phyloP scores from a whole-genome alignment of 768 basidiomycete genomes.

The Neoboletus subvelutipes region DNA sequence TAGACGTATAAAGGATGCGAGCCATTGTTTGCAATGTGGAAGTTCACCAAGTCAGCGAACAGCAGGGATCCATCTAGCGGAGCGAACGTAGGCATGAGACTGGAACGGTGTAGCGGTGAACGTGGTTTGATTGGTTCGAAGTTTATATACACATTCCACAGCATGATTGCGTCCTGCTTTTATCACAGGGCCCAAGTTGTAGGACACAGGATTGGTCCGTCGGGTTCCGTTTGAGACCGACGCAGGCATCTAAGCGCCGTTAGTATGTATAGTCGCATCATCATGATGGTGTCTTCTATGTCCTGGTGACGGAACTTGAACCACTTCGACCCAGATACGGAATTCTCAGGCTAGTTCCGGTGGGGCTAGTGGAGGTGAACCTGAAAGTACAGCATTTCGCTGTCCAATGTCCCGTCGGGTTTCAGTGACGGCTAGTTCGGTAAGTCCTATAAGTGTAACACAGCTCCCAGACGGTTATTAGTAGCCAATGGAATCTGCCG shows the following conservation, averaged over 20 bases:
- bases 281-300: not conserved
- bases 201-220: not conserved
- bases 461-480: no score
- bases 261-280: not conserved
- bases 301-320: not conserved
- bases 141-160: not conserved
- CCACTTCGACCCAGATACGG: not conserved
- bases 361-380: not conserved
- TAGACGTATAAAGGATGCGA: constrained; percentile 17
- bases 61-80: constrained; percentile 21
- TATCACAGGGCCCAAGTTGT: not conserved
- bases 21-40: constrained; percentile 21
- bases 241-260: not conserved
- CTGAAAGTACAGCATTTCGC: no score
- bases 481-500: no score
- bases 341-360: not conserved
- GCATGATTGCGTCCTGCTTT: not conserved
- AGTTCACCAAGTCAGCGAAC: constrained; percentile 24
- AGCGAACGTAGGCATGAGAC: constrained; percentile 3
- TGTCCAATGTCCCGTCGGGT: no score
- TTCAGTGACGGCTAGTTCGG: no score
- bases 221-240: not conserved
- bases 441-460: no score
- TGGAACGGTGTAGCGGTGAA: not conserved
- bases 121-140: not conserved